Percentiles rank a stretch among this genome's conserved stretches.
phyloP scores from a whole-genome alignment of 306 rosid genomes.

The Lupinus albus region DNA sequence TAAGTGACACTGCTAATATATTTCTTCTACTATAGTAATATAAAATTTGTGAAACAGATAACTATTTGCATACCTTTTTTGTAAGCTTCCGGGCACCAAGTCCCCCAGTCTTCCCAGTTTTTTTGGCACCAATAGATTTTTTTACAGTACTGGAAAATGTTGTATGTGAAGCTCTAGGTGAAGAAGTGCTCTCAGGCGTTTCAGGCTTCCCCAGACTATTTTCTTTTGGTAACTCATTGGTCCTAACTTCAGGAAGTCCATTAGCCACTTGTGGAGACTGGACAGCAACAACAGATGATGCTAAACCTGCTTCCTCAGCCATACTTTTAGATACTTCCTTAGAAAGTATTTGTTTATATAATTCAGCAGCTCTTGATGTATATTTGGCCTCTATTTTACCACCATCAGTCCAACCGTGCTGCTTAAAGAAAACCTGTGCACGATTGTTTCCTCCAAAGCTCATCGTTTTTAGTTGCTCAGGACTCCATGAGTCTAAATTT shows the following conservation, averaged over 20 bases:
- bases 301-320: slow-evolving; percentile 67
- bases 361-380: slow-evolving; percentile 92
- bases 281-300: slow-evolving; percentile 64
- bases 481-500: slow-evolving; percentile 84
- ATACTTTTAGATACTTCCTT: slow-evolving; percentile 90
- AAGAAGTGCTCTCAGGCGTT: slow-evolving; percentile 55
- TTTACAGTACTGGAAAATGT: slow-evolving; percentile 59
- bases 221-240: slow-evolving; percentile 61
- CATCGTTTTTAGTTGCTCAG: slow-evolving; percentile 82
- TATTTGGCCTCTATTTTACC: slow-evolving; percentile 95
- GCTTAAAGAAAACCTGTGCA: slow-evolving; percentile 91
- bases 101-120: slow-evolving; percentile 74
- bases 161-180: slow-evolving; percentile 64
- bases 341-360: slow-evolving; percentile 82
- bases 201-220: slow-evolving; percentile 56
- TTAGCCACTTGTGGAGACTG: slow-evolving; percentile 56
- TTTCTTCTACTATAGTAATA: slow-evolving; percentile 2
- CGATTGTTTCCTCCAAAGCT: slow-evolving; percentile 88
- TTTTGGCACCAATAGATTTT: slow-evolving; percentile 83
- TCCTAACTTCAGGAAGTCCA: slow-evolving; percentile 57
- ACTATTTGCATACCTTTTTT: slow-evolving; percentile 49
- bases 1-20: slow-evolving; percentile 13
- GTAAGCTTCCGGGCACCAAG: slow-evolving; percentile 94
- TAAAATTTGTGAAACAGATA: slow-evolving; percentile 29
- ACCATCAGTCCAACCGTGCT: slow-evolving; percentile 96